These are phyloP conservation scores for Fusarium denticulatum DNA, from an alignment of 2,329 filamentous ascomycete species.

Conservation along the genomic window DNA sequence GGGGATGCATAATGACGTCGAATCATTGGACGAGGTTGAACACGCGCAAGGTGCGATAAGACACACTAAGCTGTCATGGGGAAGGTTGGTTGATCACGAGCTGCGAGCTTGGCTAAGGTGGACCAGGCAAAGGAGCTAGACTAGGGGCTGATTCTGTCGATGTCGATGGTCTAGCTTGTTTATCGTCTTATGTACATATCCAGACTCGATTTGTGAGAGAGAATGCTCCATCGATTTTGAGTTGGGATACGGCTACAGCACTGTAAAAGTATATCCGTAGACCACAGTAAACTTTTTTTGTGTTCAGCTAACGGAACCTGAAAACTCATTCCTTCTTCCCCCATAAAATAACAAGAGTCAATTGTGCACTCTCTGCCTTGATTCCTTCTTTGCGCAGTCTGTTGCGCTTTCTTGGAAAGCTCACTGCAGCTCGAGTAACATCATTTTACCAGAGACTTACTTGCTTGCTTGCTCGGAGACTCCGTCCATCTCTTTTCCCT, in stretches of 20 bases:
- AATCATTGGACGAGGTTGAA: constrained; percentile 20
- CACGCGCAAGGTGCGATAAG: constrained; percentile 36
- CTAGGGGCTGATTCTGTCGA: constrained; percentile 5
- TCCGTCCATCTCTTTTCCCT: constrained; percentile 20
- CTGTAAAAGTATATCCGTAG: background rate
- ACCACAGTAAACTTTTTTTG: constrained; percentile 3
- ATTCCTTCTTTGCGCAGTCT: constrained; percentile 1
- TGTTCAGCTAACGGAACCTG: background rate
- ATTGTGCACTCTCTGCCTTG: background rate
- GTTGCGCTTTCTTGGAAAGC: constrained; percentile 20
- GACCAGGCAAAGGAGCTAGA: constrained; percentile 23
- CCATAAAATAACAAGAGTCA: constrained; percentile 1
- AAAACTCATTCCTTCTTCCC: constrained; percentile 2
- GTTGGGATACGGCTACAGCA: constrained; percentile 6
- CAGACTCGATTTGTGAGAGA: constrained; percentile 15
- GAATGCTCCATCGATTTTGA: constrained; percentile 5
- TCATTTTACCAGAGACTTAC: background rate
- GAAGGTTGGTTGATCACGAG: constrained; percentile 37
- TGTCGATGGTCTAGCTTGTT: constrained; percentile 20
- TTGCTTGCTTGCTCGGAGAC: constrained; percentile 1
- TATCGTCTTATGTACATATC: constrained; percentile 23
- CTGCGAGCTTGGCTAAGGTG: constrained; percentile 35
- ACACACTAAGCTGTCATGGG: constrained; percentile 35
- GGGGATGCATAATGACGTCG: constrained; percentile 40
- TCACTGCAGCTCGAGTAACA: constrained; percentile 25